Evolutionary conservation across 78 protist genomes (phyloP), one percentile per base, ranked within the genome.

Genomic region (Creolimax fragrantissima): DNA sequence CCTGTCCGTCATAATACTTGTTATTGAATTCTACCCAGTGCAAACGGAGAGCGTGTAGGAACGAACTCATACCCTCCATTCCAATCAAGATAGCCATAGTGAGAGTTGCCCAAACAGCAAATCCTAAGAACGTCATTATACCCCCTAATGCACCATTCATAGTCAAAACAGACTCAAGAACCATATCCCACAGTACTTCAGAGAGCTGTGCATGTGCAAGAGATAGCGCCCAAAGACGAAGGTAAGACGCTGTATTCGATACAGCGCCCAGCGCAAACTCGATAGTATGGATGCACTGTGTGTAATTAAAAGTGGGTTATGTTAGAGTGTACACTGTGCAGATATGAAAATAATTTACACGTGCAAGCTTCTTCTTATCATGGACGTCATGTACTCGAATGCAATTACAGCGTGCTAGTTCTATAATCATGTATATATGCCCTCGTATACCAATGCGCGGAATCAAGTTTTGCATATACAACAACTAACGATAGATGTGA

Each of bases 191-290:
- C 90, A 96, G 95, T 32, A 97, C 98, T 5, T 96, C 97, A 6
- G 94, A 88, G 3, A 96, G 93, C 94, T 96, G 95, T 44, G 99
- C 97, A 95, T 99, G 99, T 5, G 99, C 99, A 41, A 99, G 96
- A 2, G 98, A 96, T 32, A 99, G 97, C 4, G 99, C 99, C 99
- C 99, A 99, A 37, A 99, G 99, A 32, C 99, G 98, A 43, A 99
- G 97, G 93, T 99, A 99, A 3, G 99, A 98, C 37, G 99, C 99
- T 5, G 99, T 99, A 96, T 99, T 98, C 45, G 99, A 98, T 41
- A 99, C 93, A 42, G 96, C 93, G 32, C 99, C 99, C 44, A 99
- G 96, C 17, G 96, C 96, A 47, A 94, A 99, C 95, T 99, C 99
- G 84, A 99, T 99, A 42, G 99, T 98, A 95, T 99, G 99, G 91